These are phyloP conservation scores for Brassica hybrid DNA, from an alignment of 441 rosid genomes.

Conservation along the genomic window DNA sequence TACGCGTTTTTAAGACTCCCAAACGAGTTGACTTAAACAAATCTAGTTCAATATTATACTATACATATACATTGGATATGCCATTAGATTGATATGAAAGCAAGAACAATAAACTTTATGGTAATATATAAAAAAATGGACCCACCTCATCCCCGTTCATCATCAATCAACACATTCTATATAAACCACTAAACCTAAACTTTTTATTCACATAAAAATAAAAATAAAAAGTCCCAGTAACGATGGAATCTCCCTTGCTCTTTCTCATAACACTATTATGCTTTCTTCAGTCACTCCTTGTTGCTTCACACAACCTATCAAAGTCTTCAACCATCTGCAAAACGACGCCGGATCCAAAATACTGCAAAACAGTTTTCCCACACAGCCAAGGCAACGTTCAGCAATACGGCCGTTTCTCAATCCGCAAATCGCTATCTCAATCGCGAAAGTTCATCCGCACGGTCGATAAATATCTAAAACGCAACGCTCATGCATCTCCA, in stretches of 20 bases:
- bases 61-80: not conserved
- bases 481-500: constrained; percentile 46
- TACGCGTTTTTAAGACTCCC: constrained; percentile 40
- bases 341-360: constrained; percentile 65
- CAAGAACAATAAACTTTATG: constrained; percentile 2
- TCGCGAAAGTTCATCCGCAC: constrained; percentile 57
- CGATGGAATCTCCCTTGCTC: constrained; percentile 16
- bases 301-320: constrained; percentile 36
- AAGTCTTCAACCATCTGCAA: constrained; percentile 53
- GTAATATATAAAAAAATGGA: not conserved
- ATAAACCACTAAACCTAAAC: constrained; percentile 26
- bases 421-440: constrained; percentile 61
- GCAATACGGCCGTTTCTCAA: constrained; percentile 55
- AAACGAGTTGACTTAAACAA: constrained; percentile 27
- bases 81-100: not conserved
- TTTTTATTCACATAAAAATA: constrained; percentile 14
- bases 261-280: constrained; percentile 6
- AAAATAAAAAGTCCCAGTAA: not conserved
- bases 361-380: constrained; percentile 63
- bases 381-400: too few species aligned
- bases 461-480: constrained; percentile 50
- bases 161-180: constrained; percentile 27
- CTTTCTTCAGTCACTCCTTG: constrained; percentile 16
- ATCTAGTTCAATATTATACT: not conserved
- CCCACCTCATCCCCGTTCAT: constrained; percentile 16